phyloP scores from a whole-genome alignment of 169 alveolate genomes.

The Plasmodium reichenowi region DNA sequence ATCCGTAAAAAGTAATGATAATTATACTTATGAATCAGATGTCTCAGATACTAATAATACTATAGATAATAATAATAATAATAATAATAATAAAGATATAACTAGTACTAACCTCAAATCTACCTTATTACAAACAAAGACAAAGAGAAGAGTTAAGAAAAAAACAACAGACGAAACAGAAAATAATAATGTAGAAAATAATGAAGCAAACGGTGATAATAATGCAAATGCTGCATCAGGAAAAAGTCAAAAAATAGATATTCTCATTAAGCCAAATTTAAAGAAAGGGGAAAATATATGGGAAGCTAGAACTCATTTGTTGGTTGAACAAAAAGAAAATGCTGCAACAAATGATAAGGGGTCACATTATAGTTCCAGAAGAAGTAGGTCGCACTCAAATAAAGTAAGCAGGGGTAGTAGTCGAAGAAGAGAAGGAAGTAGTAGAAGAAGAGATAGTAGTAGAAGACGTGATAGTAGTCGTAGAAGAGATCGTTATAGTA shows the following conservation, averaged over 20 bases:
- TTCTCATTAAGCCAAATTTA: constrained; percentile 54
- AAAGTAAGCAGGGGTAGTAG: constrained; percentile 45
- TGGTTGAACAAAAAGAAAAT: constrained; percentile 57
- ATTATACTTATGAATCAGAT: constrained; percentile 24
- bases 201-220: neutral
- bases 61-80: constrained; percentile 47
- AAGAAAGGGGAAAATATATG: constrained; percentile 75
- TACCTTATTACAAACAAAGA: constrained; percentile 38
- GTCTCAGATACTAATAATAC: constrained; percentile 31
- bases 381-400: constrained; percentile 51
- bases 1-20: constrained; percentile 13
- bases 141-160: constrained; percentile 58
- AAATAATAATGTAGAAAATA: constrained; percentile 5
- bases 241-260: constrained; percentile 49
- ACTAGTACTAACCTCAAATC: constrained; percentile 74
- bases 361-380: constrained; percentile 33
- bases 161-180: constrained; percentile 22
- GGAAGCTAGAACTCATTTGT: constrained; percentile 69
- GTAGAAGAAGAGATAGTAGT: constrained; percentile 17
- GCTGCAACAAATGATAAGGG: constrained; percentile 23
- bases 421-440: constrained; percentile 35
- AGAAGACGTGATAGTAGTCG: constrained; percentile 23
- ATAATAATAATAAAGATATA: constrained; percentile 58
- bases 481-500: constrained; percentile 10
- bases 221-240: constrained; percentile 18